These are phyloP conservation scores for Phytophthora citricola DNA, from an alignment of 352 stramenopile species.

Conservation along the genomic window DNA sequence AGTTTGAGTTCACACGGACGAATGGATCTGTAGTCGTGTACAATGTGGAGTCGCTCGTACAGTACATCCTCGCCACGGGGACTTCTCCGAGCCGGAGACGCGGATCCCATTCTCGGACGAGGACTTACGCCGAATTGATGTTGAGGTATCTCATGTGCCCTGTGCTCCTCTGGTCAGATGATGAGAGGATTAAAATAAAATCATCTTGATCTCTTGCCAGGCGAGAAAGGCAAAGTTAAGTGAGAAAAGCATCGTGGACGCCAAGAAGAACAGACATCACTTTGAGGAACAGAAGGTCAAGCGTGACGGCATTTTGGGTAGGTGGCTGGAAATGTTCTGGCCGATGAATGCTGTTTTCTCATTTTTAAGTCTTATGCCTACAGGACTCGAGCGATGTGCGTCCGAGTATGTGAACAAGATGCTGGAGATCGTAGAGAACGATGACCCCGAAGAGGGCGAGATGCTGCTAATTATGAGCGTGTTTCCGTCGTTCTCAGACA, in stretches of 20 bases:
- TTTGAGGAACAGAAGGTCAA: constrained; percentile 88
- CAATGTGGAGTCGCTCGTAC: constrained; percentile 87
- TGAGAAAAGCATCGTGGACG: constrained; percentile 72
- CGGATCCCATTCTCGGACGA: constrained; percentile 88
- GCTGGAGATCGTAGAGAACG: constrained; percentile 81
- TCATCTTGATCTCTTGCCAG: constrained; percentile 50
- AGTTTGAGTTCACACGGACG: constrained; percentile 86
- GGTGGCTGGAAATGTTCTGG: not conserved
- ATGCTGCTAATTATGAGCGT: constrained; percentile 84
- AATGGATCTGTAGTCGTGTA: constrained; percentile 88
- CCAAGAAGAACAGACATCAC: constrained; percentile 77
- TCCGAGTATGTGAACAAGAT: constrained; percentile 91
- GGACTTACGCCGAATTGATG: constrained; percentile 78
- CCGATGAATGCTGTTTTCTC: too few relatives aligned
- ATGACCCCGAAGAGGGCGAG: constrained; percentile 82
- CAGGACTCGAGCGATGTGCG: constrained; percentile 82
- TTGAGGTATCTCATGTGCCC: constrained; percentile 49
- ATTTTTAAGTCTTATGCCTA: not conserved
- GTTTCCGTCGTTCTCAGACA: constrained; percentile 90
- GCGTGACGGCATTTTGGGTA: constrained; percentile 82
- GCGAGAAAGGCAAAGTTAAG: constrained; percentile 67
- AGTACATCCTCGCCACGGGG: constrained; percentile 89
- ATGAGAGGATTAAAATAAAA: constrained; percentile 37
- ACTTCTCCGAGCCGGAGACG: constrained; percentile 91
- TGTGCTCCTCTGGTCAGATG: constrained; percentile 39